These are phyloP conservation scores for Musa balbisiana DNA, from an alignment of 202 grass and related monocot species.

Conservation along the genomic window DNA sequence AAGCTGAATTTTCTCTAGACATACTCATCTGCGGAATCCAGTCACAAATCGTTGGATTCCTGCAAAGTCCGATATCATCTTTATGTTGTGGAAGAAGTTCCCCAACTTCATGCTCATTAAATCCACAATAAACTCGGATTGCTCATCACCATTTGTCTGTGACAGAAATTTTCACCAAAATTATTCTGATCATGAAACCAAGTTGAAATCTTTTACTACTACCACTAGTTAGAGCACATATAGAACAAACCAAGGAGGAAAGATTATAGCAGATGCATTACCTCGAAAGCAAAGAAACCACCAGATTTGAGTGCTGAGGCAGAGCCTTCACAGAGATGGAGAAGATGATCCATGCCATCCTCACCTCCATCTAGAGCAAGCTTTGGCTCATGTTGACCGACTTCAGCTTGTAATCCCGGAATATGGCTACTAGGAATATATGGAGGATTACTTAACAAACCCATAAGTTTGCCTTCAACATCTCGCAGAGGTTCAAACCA, in stretches of 20 bases:
- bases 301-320: constrained; percentile 48
- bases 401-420: constrained; percentile 76
- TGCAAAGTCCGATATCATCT: constrained; percentile 59
- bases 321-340: constrained; percentile 78
- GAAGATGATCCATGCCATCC: constrained; percentile 63
- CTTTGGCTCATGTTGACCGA: constrained; percentile 78
- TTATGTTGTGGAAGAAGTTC: constrained; percentile 42
- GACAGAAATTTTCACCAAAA: constrained; percentile 12
- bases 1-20: not conserved
- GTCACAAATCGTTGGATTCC: constrained; percentile 72
- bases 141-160: constrained; percentile 81
- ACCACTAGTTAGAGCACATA: not conserved
- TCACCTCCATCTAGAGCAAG: constrained; percentile 75
- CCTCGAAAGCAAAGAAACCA: constrained; percentile 97
- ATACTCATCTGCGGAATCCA: constrained; percentile 49
- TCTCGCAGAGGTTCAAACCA: constrained; percentile 82
- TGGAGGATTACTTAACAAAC: constrained; percentile 86
- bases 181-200: not conserved
- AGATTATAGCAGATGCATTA: constrained; percentile 12
- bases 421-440: constrained; percentile 77
- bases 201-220: too few species aligned
- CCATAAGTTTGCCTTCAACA: constrained; percentile 62
- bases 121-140: constrained; percentile 62
- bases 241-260: not conserved
- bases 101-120: constrained; percentile 50